A percentile compares a stretch with the other conserved stretches of the same genome.
phyloP scores from a whole-genome alignment of 169 alveolate species.

The Cryptosporidium meleagridis region DNA sequence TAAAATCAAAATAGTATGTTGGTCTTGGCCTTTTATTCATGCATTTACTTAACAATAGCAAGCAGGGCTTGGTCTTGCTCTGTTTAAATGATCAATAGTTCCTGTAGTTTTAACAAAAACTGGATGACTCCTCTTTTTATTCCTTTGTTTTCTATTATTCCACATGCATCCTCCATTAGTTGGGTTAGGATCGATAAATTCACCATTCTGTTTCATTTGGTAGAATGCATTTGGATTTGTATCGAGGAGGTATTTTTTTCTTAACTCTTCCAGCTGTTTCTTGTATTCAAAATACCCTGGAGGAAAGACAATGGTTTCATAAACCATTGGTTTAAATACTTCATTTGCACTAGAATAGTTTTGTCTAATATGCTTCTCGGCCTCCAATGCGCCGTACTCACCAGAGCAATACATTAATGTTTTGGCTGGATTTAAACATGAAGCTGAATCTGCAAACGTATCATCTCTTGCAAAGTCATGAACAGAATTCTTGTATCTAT shows the following conservation, averaged over 20 bases:
- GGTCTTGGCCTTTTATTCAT: background rate
- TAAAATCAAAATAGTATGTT: background rate
- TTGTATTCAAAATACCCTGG: conserved; percentile 72
- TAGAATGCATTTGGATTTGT: conserved; percentile 56
- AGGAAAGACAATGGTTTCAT: conserved; percentile 64
- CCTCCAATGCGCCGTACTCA: conserved; percentile 11
- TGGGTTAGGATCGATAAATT: background rate
- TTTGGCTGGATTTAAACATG: conserved; percentile 48
- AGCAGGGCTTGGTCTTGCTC: conserved; percentile 57
- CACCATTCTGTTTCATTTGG: conserved; percentile 45
- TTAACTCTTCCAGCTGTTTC: conserved; percentile 51
- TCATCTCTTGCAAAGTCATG: conserved; percentile 45
- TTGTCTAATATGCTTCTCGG: conserved; percentile 24
- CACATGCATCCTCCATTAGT: conserved; percentile 35
- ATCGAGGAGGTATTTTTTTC: conserved; percentile 36
- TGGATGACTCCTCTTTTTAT: conserved; percentile 9
- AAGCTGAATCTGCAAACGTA: conserved; percentile 14
- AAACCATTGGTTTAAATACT: conserved; percentile 63
- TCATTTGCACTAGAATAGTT: conserved; percentile 57
- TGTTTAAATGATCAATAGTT: conserved; percentile 35
- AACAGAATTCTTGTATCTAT: conserved; percentile 28
- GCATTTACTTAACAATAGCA: conserved; percentile 27
- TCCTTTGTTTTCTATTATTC: background rate
- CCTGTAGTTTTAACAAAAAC: conserved; percentile 58
- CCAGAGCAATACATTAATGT: conserved; percentile 69